Conservation (phyloP, 1,139 yeast genomes). For the Geotrichum europaeum region DNA sequence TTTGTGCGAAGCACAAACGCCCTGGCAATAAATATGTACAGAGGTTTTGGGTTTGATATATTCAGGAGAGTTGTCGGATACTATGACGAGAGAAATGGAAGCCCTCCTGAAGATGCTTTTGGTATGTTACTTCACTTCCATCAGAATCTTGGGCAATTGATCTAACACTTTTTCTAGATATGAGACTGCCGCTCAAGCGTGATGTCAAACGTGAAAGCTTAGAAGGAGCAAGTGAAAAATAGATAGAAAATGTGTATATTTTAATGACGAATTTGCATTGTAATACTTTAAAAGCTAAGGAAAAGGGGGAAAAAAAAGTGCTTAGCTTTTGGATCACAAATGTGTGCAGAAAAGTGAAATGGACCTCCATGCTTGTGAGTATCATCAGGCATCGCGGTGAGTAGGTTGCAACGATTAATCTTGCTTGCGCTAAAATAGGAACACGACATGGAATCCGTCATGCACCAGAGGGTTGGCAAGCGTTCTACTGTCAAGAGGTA, state of each 20-base stretch:
- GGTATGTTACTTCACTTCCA: slow-evolving; percentile 49
- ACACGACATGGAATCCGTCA: slow-evolving; percentile 40
- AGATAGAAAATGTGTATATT: not conserved
- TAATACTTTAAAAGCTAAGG: not conserved
- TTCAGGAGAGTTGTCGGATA: slow-evolving; percentile 88
- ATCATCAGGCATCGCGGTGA: slow-evolving; percentile 51
- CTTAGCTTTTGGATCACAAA: not conserved
- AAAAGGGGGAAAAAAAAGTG: not conserved
- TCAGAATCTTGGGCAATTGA: not conserved
- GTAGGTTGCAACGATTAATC: slow-evolving; percentile 61
- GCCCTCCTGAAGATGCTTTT: slow-evolving; percentile 72
- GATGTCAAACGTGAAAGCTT: slow-evolving; percentile 40
- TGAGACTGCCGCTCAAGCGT: slow-evolving; percentile 47
- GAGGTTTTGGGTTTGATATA: slow-evolving; percentile 77
- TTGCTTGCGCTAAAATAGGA: slow-evolving; percentile 97
- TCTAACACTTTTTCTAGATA: slow-evolving; percentile 27
- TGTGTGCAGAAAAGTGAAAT: slow-evolving; percentile 8
- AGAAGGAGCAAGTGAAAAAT: slow-evolving; percentile 18
- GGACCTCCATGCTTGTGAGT: slow-evolving; percentile 54
- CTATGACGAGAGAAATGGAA: slow-evolving; percentile 52
- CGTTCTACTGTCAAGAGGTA: slow-evolving; percentile 27
- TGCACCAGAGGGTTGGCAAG: slow-evolving; percentile 98
- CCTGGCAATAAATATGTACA: slow-evolving; percentile 76
- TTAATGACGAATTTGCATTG: not conserved
- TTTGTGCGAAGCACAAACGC: slow-evolving; percentile 83